Percentiles rank a stretch among this genome's conserved stretches.
Conservation (phyloP, 257 asterid species). For the Orobanche coerulescens region DNA sequence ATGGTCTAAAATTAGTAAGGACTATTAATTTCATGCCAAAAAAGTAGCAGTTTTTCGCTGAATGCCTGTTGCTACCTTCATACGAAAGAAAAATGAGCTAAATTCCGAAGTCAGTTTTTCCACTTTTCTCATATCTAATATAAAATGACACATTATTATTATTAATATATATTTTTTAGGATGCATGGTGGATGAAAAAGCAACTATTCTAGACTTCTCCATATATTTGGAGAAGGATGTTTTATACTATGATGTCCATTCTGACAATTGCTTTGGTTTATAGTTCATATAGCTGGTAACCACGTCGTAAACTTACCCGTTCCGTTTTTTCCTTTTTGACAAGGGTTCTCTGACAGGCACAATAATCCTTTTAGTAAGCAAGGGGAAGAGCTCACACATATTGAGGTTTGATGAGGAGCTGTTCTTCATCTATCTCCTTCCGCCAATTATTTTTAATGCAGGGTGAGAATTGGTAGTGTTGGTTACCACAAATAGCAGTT, state of each 20-base stretch:
- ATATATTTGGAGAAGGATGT: background rate
- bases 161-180: no score
- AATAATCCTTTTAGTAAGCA: conserved; percentile 58
- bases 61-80: no score
- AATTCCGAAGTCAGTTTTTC: no score
- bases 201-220: background rate
- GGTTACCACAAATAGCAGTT: background rate
- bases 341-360: conserved; percentile 67
- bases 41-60: no score
- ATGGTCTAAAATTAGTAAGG: no score
- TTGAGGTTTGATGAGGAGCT: conserved; percentile 77
- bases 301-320: background rate
- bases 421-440: conserved; percentile 88
- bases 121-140: no score
- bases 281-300: background rate
- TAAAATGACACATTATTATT: no score
- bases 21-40: no score
- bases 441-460: conserved; percentile 90
- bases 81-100: no score
- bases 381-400: conserved; percentile 74
- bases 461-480: conserved; percentile 45
- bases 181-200: no score
- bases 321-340: background rate
- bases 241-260: background rate
- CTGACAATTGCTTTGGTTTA: background rate